A percentile compares a stretch with the other conserved stretches of the same genome.
These are phyloP conservation scores for Didymella pinodella DNA, from an alignment of 2,329 filamentous ascomycete species.

Conservation along the genomic window DNA sequence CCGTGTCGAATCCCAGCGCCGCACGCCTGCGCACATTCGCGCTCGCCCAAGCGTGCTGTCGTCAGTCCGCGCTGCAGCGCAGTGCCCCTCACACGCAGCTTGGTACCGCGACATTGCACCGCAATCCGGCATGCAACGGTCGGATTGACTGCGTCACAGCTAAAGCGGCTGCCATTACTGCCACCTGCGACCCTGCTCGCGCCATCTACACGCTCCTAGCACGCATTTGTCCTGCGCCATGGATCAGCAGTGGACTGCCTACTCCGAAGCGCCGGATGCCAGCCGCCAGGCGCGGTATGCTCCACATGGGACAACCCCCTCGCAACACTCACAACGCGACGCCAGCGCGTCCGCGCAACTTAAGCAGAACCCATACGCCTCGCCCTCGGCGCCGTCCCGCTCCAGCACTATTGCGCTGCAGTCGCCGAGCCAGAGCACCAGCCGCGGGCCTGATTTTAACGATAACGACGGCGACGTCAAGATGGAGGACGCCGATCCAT, in stretches of 20 bases:
- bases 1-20: slow-evolving; percentile 27
- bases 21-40: slow-evolving; percentile 19
- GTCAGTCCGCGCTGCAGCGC: slow-evolving; percentile 22
- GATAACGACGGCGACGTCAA: slow-evolving; percentile 57
- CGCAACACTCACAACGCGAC: slow-evolving; percentile 46
- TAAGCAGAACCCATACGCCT: slow-evolving; percentile 48
- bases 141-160: slow-evolving; percentile 47
- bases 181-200: slow-evolving; percentile 31
- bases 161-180: slow-evolving; percentile 39
- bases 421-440: slow-evolving; percentile 35
- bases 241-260: slow-evolving; percentile 52
- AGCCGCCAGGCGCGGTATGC: slow-evolving; percentile 50
- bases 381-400: slow-evolving; percentile 23
- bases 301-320: slow-evolving; percentile 47
- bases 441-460: slow-evolving; percentile 49
- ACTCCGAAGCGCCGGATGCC: slow-evolving; percentile 44
- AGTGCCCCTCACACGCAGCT: slow-evolving; percentile 18
- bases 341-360: slow-evolving; percentile 41
- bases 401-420: slow-evolving; percentile 20
- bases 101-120: slow-evolving; percentile 17
- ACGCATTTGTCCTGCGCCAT: slow-evolving; percentile 30
- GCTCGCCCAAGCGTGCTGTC: slow-evolving; percentile 13
- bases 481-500: slow-evolving; percentile 91
- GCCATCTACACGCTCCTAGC: slow-evolving; percentile 19
- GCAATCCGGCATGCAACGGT: slow-evolving; percentile 45